phyloP scores from a whole-genome alignment of 73 alveolate species.

The Stentor roeselii region DNA sequence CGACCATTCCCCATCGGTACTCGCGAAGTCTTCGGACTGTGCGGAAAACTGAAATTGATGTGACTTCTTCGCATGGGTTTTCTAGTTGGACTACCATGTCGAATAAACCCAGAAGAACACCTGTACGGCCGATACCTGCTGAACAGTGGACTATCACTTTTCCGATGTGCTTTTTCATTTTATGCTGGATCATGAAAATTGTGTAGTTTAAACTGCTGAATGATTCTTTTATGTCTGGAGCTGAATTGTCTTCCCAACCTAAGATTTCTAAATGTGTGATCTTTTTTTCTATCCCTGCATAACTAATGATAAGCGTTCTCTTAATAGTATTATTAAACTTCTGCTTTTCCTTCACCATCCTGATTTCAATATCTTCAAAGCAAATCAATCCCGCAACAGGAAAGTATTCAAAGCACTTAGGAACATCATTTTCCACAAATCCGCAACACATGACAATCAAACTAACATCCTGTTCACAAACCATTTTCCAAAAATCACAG shows the following conservation, averaged over 20 bases:
- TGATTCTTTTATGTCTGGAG: slow-evolving; percentile 53
- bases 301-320: background rate
- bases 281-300: background rate
- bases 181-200: slow-evolving; percentile 43
- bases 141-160: slow-evolving; percentile 92
- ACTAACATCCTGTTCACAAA: slow-evolving; percentile 75
- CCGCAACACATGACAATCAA: slow-evolving; percentile 88
- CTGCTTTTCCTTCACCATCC: background rate
- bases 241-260: slow-evolving; percentile 94
- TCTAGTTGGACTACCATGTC: slow-evolving; percentile 36
- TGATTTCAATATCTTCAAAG: background rate
- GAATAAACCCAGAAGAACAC: slow-evolving; percentile 76
- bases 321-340: background rate
- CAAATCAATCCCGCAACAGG: background rate
- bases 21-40: slow-evolving; percentile 93
- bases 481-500: slow-evolving; percentile 93
- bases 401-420: slow-evolving; percentile 23
- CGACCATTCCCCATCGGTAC: slow-evolving; percentile 91
- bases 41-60: slow-evolving; percentile 71
- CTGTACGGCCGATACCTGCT: slow-evolving; percentile 98
- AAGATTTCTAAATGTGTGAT: slow-evolving; percentile 63
- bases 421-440: slow-evolving; percentile 74
- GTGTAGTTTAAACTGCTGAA: background rate
- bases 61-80: slow-evolving; percentile 36
- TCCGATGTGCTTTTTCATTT: slow-evolving; percentile 25